Base-by-base conservation (phyloP, 2,329 filamentous ascomycete genomes). In the Epichloe coenophiala region DNA sequence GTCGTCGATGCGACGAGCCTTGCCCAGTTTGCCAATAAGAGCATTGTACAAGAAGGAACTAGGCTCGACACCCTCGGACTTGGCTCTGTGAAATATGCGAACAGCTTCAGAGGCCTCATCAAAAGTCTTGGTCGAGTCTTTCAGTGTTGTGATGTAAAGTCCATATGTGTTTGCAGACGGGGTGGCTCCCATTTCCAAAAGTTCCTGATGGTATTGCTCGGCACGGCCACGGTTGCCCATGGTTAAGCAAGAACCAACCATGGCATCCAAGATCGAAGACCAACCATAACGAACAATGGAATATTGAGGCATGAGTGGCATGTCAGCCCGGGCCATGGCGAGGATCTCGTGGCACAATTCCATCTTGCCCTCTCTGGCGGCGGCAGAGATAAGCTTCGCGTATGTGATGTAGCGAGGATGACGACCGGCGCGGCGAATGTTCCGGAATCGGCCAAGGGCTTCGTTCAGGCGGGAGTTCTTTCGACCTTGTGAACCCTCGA, bases 21-120 rank as follows among this genome's bases (percentile, higher is more conserved):
- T 97, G 63, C 93, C 93, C 40, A 98, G 83, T 74, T 98, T 98
- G 62, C 93, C 93, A 58, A 98, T 98, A 33, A 98, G 76, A 47
- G 93, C 93, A 61, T 98, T 98, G 78, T 97, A 98, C 56, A 98
- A 70, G 76, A 98, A 98, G 0, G 91, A 95, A 45, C 87, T 95
- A 19, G 93, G 90, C 69, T 95, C 88, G 13, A 98, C 93, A 53
- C 91, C 90, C 69, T 98, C 93, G 12, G 85, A 74, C 72, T 94
- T 89, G 52, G 93, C 90, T 51, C 89, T 87, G 61, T 93, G 84
- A 75, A 98, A 98, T 67, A 98, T 95, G 71, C 94, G 94, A 63
- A 97, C 85, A 51, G 93, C 93, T 67, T 97, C 93, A 8, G 89
- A 89, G 11, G 93, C 93, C 67, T 98, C 93, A 61, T 98, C 93